Percentiles rank a stretch among this genome's conserved stretches.
Conservation (phyloP, 495 filamentous ascomycete species). For the Letharia lupina region DNA sequence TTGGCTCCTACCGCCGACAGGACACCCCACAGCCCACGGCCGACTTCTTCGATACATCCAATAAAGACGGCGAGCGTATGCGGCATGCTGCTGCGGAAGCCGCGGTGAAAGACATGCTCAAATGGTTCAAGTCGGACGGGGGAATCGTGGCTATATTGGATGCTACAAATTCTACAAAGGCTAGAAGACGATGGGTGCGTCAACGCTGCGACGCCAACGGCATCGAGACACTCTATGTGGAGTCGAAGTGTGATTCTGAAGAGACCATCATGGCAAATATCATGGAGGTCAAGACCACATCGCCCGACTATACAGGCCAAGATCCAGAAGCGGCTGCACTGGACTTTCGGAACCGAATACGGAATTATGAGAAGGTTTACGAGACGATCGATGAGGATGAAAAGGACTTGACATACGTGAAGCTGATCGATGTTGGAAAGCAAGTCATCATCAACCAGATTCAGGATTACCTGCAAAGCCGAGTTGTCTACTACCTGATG, state of each 20-base stretch:
- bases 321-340: slow-evolving; percentile 83
- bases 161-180: slow-evolving; percentile 89
- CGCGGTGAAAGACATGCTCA: slow-evolving; percentile 81
- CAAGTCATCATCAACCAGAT: slow-evolving; percentile 97
- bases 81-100: slow-evolving; percentile 80
- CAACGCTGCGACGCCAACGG: slow-evolving; percentile 61
- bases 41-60: slow-evolving; percentile 85
- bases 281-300: slow-evolving; percentile 92
- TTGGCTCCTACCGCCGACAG: slow-evolving; percentile 83
- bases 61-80: slow-evolving; percentile 82
- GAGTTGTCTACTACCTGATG: slow-evolving; percentile 96
- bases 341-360: slow-evolving; percentile 90
- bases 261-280: slow-evolving; percentile 95
- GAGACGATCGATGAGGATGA: slow-evolving; percentile 85
- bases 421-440: slow-evolving; percentile 91
- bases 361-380: slow-evolving; percentile 94
- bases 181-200: slow-evolving; percentile 82
- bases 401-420: slow-evolving; percentile 79
- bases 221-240: slow-evolving; percentile 88
- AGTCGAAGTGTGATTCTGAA: slow-evolving; percentile 91
- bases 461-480: slow-evolving; percentile 89
- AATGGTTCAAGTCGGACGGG: slow-evolving; percentile 65
- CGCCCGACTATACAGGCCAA: slow-evolving; percentile 87
- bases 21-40: slow-evolving; percentile 79
- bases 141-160: slow-evolving; percentile 88